These are phyloP conservation scores for Sporothrix dimorphospora DNA, from an alignment of 2,329 filamentous ascomycete species.

Conservation along the genomic window DNA sequence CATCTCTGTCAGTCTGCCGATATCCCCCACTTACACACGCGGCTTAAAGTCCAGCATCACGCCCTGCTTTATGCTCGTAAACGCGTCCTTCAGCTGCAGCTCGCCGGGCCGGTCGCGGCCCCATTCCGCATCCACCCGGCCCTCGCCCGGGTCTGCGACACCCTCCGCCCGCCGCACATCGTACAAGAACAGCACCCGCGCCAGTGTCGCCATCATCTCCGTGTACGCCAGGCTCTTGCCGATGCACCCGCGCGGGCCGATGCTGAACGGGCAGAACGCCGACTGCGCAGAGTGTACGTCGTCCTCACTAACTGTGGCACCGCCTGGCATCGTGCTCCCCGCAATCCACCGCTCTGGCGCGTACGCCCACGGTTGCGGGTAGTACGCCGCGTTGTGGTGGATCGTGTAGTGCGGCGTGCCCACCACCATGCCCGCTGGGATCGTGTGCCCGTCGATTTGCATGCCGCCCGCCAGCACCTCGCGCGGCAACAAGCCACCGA, in stretches of 20 bases:
- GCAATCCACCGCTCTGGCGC: conserved; percentile 68
- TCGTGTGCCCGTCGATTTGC: conserved; percentile 54
- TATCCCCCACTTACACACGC: conserved; percentile 15
- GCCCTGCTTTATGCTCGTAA: conserved; percentile 74
- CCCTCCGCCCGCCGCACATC: conserved; percentile 59
- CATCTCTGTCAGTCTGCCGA: no score
- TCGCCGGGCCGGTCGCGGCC: conserved; percentile 61
- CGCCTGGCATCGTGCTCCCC: conserved; percentile 41
- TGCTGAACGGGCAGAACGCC: conserved; percentile 75
- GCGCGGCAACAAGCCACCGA: conserved; percentile 62
- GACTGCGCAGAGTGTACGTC: conserved; percentile 61
- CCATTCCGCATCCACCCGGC: conserved; percentile 51
- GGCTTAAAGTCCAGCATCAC: conserved; percentile 64
- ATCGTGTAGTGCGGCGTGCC: conserved; percentile 70
- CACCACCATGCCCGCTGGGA: conserved; percentile 65
- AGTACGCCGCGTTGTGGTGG: conserved; percentile 68
- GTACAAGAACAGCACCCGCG: conserved; percentile 63
- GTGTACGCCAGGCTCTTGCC: conserved; percentile 71
- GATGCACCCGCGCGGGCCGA: conserved; percentile 72
- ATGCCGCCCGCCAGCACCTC: conserved; percentile 61
- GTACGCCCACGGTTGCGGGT: conserved; percentile 61
- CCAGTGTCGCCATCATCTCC: conserved; percentile 67
- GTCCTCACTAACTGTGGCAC: conserved; percentile 49
- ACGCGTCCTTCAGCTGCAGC: conserved; percentile 72
- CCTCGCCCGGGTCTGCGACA: conserved; percentile 57